phyloP scores from a whole-genome alignment of 75 land plant genomes.

The Picea sitchensis region DNA sequence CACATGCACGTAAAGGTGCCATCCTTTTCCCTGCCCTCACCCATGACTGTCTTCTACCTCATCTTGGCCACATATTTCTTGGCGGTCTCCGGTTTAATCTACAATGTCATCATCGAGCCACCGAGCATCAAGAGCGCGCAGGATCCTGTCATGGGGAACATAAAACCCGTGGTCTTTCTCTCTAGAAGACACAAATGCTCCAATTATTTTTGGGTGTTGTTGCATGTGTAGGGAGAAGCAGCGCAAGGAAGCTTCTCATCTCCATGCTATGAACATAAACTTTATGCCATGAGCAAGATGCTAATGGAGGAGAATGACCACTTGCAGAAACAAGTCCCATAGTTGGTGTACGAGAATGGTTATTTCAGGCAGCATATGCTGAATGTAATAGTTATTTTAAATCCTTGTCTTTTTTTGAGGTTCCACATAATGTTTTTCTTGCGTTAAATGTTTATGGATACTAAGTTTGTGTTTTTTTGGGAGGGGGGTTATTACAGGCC shows the following conservation, averaged over 20 bases:
- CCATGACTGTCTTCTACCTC: no score
- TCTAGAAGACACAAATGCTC: no score
- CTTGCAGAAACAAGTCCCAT: slow-evolving; percentile 86
- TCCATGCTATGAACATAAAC: slow-evolving; percentile 78
- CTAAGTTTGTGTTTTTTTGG: background rate
- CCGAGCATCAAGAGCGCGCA: no score
- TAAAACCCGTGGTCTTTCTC: no score
- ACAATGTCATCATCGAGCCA: no score
- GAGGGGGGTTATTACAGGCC: slow-evolving; percentile 20
- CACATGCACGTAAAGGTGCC: no score
- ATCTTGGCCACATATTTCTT: no score
- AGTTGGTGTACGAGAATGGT: slow-evolving; percentile 82
- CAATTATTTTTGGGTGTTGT: background rate
- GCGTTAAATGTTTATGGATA: background rate
- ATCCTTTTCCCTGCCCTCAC: no score
- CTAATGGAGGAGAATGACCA: slow-evolving; percentile 98
- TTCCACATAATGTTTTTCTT: background rate
- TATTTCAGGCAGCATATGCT: slow-evolving; percentile 72
- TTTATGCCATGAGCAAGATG: slow-evolving; percentile 89
- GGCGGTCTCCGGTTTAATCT: no score
- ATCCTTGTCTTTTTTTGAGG: background rate
- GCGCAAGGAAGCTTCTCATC: slow-evolving; percentile 76
- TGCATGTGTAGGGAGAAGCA: slow-evolving; percentile 94
- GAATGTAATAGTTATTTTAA: slow-evolving; percentile 20
- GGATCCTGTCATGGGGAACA: no score